Conservation (phyloP, 1,139 yeast species). For the Magnusiomyces tetraspermus region DNA sequence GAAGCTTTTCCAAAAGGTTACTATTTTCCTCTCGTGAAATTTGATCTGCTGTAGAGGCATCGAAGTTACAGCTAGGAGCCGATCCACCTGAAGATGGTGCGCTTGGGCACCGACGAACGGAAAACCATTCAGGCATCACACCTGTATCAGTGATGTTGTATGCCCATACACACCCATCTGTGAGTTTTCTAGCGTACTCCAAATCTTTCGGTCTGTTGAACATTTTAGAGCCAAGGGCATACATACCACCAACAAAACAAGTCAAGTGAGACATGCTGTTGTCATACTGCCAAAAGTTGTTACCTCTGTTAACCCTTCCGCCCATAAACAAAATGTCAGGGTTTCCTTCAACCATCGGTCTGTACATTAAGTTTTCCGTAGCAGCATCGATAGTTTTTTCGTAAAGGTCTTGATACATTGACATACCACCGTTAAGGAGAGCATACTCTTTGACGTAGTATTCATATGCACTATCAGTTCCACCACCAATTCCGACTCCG, state of each 20-base stretch:
- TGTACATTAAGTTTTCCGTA: slow-evolving; percentile 34
- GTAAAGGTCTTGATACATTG: slow-evolving; percentile 32
- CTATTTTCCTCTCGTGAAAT: slow-evolving; percentile 2
- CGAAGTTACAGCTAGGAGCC: slow-evolving; percentile 16
- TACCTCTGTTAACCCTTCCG: slow-evolving; percentile 36
- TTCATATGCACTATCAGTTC: slow-evolving; percentile 63
- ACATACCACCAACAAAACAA: slow-evolving; percentile 68
- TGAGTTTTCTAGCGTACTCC: slow-evolving; percentile 48
- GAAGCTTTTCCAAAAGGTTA: not conserved
- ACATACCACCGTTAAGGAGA: slow-evolving; percentile 40
- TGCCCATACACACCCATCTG: slow-evolving; percentile 60
- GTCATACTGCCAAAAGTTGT: slow-evolving; percentile 25
- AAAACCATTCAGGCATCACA: slow-evolving; percentile 39
- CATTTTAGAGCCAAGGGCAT: slow-evolving; percentile 58
- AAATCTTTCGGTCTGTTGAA: slow-evolving; percentile 43
- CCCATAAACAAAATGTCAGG: slow-evolving; percentile 42
- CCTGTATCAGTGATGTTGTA: slow-evolving; percentile 40
- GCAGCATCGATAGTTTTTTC: slow-evolving; percentile 34
- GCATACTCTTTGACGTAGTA: slow-evolving; percentile 53
- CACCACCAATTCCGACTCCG: slow-evolving; percentile 42
- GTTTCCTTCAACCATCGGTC: slow-evolving; percentile 36
- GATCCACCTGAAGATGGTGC: slow-evolving; percentile 21
- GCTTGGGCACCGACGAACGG: slow-evolving; percentile 33
- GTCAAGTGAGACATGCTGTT: slow-evolving; percentile 46
- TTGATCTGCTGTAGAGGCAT: slow-evolving; percentile 16